A percentile compares a stretch with the other conserved stretches of the same genome.
Evolutionary conservation across 2,329 filamentous ascomycete genomes (phyloP).

Genomic region (Calycina marina): DNA sequence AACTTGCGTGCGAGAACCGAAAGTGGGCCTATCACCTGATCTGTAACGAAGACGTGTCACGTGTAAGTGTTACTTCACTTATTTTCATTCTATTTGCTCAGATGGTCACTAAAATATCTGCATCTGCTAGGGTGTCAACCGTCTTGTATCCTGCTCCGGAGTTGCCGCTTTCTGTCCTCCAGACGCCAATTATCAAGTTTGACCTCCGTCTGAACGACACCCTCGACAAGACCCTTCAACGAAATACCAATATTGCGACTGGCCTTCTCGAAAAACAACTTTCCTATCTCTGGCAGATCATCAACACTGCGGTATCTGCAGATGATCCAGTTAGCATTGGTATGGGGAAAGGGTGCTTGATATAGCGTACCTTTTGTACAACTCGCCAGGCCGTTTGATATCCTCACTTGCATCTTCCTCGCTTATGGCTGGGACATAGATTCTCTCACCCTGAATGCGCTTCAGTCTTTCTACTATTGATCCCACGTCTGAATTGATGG

Average conservation of each 20-base stretch:
- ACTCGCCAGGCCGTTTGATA: conserved; percentile 21
- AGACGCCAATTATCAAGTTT: conserved; percentile 18
- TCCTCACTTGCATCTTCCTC: conserved; percentile 11
- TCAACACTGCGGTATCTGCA: conserved; percentile 25
- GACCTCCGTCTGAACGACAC: conserved; percentile 18
- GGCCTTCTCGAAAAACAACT: conserved; percentile 28
- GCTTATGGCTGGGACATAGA: conserved; percentile 14
- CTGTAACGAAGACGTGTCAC: no score
- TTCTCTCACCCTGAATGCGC: conserved; percentile 14
- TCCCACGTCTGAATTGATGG: conserved; percentile 16
- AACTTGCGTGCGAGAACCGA: no score
- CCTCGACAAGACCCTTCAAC: conserved; percentile 14
- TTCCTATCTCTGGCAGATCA: conserved; percentile 29
- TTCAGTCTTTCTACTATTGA: conserved; percentile 12
- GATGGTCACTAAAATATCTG: no score
- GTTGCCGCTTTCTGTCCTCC: conserved; percentile 12
- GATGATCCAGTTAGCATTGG: no score
- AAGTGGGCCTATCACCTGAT: no score
- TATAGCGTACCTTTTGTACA: conserved; percentile 18
- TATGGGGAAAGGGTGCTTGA: not conserved
- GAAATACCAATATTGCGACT: conserved; percentile 22
- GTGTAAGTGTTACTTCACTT: no score
- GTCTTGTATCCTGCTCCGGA: no score
- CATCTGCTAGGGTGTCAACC: no score
- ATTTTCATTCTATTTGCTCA: no score